phyloP scores from a whole-genome alignment of 805 yeast species.

The Zygosaccharomyces rouxii region DNA sequence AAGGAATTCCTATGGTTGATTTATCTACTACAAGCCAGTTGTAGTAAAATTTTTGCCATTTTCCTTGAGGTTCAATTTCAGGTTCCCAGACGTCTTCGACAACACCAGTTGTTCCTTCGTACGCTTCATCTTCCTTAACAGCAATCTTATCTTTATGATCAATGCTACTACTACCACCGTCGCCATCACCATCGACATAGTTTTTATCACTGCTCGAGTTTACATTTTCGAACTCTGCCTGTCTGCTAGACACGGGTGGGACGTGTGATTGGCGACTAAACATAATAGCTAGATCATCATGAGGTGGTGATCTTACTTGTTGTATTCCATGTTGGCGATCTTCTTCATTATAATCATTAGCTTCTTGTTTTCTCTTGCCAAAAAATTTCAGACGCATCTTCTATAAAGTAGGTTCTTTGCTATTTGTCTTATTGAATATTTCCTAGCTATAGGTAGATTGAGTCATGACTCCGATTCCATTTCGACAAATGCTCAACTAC shows the following conservation, averaged over 20 bases:
- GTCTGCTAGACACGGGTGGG: neutral
- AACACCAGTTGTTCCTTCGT: neutral
- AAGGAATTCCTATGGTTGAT: slow-evolving; percentile 40
- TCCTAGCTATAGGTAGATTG: no score
- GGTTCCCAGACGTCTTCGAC: slow-evolving; percentile 6
- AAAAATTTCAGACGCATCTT: neutral
- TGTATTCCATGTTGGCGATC: neutral
- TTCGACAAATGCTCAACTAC: no score
- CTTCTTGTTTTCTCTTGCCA: neutral
- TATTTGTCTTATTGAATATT: neutral
- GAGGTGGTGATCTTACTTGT: neutral
- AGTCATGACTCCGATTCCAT: no score
- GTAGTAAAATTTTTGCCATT: slow-evolving; percentile 25
- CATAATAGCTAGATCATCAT: slow-evolving; percentile 19
- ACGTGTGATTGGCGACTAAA: slow-evolving; percentile 15
- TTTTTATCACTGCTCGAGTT: neutral
- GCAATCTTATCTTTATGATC: neutral
- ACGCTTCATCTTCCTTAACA: neutral
- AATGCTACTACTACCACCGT: neutral
- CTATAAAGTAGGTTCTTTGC: neutral
- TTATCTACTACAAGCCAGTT: slow-evolving; percentile 27
- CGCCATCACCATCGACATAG: neutral
- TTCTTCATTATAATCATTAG: neutral
- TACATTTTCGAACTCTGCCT: neutral
- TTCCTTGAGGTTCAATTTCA: slow-evolving; percentile 8